Percentiles rank a stretch among this genome's conserved stretches.
These are phyloP conservation scores for Citrus inodora DNA, from an alignment of 345 rosid genomes.

Conservation along the genomic window DNA sequence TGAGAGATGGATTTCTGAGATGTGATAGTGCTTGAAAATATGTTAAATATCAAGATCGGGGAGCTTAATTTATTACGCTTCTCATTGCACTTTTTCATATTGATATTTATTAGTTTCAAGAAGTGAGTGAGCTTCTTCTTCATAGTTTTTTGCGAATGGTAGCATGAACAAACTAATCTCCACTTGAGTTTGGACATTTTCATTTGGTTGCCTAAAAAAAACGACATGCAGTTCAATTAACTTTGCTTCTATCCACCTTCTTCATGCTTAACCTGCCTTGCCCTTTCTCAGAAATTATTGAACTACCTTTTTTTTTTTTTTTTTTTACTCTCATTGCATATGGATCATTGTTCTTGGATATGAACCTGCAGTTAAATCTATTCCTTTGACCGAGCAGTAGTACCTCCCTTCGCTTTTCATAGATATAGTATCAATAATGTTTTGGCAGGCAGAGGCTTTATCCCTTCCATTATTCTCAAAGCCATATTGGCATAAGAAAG, in stretches of 20 bases:
- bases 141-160: background rate
- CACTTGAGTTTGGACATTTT: background rate
- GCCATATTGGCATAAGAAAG: conserved; percentile 2
- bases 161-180: background rate
- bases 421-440: background rate
- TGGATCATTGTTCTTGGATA: background rate
- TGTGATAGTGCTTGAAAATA: background rate
- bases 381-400: background rate
- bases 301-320: too few relatives aligned
- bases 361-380: background rate
- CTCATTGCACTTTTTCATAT: too few relatives aligned
- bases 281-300: background rate
- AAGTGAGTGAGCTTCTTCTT: background rate
- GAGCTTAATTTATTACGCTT: too few relatives aligned
- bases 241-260: background rate
- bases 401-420: background rate
- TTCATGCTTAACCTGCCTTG: background rate
- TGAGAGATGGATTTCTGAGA: background rate
- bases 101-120: background rate
- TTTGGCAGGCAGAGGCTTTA: background rate
- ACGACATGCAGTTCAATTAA: background rate
- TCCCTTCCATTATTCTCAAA: background rate
- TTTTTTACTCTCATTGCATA: background rate
- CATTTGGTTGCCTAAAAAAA: background rate
- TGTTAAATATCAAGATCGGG: too few relatives aligned